These are phyloP conservation scores for Pilasporangium apinafurcum DNA, from an alignment of 352 stramenopile species.

Conservation along the genomic window DNA sequence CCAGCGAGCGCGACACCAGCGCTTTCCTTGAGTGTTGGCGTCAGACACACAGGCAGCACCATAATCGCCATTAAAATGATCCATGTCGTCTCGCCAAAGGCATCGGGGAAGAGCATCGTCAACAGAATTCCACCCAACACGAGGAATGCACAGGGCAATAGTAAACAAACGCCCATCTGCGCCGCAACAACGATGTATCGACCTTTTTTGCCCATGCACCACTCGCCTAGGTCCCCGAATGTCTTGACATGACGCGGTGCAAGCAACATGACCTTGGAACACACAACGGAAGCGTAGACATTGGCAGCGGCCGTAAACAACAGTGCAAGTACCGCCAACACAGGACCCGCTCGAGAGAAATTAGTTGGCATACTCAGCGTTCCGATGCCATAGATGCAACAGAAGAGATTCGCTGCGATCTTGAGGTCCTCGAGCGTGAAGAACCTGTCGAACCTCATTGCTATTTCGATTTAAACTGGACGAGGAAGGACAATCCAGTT, in stretches of 20 bases:
- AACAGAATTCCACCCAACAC: constrained; percentile 16
- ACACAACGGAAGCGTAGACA: constrained; percentile 14
- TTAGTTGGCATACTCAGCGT: constrained; percentile 16
- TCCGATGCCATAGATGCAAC: constrained; percentile 19
- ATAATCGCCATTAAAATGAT: constrained; percentile 45
- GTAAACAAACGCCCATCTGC: constrained; percentile 5
- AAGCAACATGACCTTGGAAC: constrained; percentile 14
- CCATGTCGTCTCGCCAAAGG: constrained; percentile 14
- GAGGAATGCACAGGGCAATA: constrained; percentile 11
- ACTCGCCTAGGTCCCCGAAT: constrained; percentile 19
- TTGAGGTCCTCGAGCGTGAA: constrained; percentile 21
- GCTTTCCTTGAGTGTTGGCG: not conserved
- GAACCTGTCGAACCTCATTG: too few relatives aligned
- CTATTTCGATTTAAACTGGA: too few relatives aligned
- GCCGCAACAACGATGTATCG: constrained; percentile 9
- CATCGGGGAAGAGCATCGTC: constrained; percentile 8
- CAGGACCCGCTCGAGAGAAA: constrained; percentile 14
- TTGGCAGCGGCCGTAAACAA: constrained; percentile 18
- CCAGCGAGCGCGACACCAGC: not conserved
- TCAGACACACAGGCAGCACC: constrained; percentile 10
- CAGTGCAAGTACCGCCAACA: constrained; percentile 9
- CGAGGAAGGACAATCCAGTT: too few relatives aligned
- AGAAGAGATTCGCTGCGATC: constrained; percentile 10
- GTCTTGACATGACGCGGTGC: constrained; percentile 13
- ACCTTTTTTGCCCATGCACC: constrained; percentile 12